Conservation (phyloP, 1,139 yeast species). For the Oligophagozyma castellii region DNA sequence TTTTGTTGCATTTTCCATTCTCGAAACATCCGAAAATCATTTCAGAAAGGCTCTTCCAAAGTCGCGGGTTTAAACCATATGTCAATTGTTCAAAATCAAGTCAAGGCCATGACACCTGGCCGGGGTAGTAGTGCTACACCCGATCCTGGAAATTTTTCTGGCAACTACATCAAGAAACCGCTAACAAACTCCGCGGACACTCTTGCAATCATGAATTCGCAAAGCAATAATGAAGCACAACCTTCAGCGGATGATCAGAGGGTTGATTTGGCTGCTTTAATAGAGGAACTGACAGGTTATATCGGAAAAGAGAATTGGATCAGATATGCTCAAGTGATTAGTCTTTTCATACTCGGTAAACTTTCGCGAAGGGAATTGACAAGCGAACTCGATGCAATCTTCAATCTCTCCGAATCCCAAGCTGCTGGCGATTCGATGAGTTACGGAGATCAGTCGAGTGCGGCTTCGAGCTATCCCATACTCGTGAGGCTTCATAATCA, state of each 20-base stretch:
- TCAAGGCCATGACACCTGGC: conserved; percentile 3
- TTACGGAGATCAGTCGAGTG: neutral
- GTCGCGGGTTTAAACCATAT: too few relatives aligned
- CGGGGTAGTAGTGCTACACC: too few relatives aligned
- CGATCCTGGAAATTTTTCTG: neutral
- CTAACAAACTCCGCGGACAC: conserved; percentile 2
- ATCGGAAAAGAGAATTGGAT: conserved; percentile 73
- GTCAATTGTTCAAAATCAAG: too few relatives aligned
- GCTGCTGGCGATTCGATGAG: neutral
- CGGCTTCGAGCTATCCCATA: conserved; percentile 8
- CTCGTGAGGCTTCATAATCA: conserved; percentile 56
- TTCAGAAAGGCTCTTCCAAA: too few relatives aligned
- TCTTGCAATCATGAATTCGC: conserved; percentile 5
- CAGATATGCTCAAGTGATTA: conserved; percentile 64
- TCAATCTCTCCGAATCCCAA: conserved; percentile 10
- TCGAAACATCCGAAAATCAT: too few relatives aligned
- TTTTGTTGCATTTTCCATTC: too few relatives aligned
- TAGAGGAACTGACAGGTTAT: conserved; percentile 56
- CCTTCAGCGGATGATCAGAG: conserved; percentile 27
- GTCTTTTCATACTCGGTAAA: conserved; percentile 65
- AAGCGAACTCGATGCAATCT: conserved; percentile 18
- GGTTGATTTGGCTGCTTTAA: conserved; percentile 58
- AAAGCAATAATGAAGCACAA: conserved; percentile 4
- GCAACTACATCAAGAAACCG: neutral
- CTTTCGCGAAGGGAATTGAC: conserved; percentile 60